These are phyloP conservation scores for Serendipita indica DNA, from an alignment of 768 basidiomycete genomes.

Conservation along the genomic window DNA sequence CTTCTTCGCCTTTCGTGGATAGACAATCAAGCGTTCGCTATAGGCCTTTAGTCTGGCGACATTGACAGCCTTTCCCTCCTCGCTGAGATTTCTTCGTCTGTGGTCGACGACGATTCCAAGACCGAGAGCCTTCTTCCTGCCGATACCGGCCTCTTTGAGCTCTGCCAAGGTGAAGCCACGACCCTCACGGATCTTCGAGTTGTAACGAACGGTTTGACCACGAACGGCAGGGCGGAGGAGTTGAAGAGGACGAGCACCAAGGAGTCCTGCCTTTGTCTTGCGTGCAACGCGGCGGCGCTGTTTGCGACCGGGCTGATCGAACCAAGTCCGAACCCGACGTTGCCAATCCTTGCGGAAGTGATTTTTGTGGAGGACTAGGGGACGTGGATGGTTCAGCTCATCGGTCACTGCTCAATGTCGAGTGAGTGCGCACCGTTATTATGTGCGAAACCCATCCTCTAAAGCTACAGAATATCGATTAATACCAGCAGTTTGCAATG, in stretches of 20 bases:
- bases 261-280: slow-evolving; percentile 74
- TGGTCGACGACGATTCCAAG: slow-evolving; percentile 95
- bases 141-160: slow-evolving; percentile 91
- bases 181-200: slow-evolving; percentile 91
- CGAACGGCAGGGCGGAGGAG: slow-evolving; percentile 95
- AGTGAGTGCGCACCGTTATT: slow-evolving; percentile 48
- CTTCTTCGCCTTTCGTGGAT: slow-evolving; percentile 91
- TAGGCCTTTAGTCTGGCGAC: slow-evolving; percentile 88
- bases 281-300: slow-evolving; percentile 87
- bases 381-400: background rate
- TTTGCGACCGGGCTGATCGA: slow-evolving; percentile 97
- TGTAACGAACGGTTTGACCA: slow-evolving; percentile 93
- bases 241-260: slow-evolving; percentile 82
- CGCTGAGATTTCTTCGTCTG: slow-evolving; percentile 88
- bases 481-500: no score
- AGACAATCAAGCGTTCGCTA: slow-evolving; percentile 85
- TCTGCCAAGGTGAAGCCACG: slow-evolving; percentile 92
- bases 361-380: slow-evolving; percentile 66
- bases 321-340: slow-evolving; percentile 90
- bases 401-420: background rate
- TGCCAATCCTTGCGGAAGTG: slow-evolving; percentile 99
- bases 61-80: slow-evolving; percentile 92
- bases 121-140: slow-evolving; percentile 81
- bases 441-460: slow-evolving; percentile 61
- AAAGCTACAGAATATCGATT: slow-evolving; percentile 14